Evolutionary conservation across 352 stramenopile species (phyloP).

Genomic region (Phytophthora idaei): DNA sequence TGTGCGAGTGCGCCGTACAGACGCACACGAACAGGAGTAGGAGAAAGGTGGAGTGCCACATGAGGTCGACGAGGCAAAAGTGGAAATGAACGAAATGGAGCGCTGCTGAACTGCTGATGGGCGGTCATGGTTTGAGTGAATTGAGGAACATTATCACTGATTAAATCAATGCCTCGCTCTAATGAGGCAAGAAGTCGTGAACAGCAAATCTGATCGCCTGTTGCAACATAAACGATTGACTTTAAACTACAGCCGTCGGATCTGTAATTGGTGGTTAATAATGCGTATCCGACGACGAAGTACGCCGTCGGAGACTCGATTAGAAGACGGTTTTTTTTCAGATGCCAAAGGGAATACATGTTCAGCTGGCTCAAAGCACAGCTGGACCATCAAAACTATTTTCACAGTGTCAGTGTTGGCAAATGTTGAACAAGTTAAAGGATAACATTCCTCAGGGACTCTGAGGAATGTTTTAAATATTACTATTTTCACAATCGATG

Average conservation of each 20-base stretch:
- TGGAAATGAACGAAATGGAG: slow-evolving; percentile 5
- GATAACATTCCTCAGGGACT: too few species aligned
- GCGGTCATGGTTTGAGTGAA: neutral
- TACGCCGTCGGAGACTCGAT: neutral
- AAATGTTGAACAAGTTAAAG: too few species aligned
- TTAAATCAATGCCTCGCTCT: too few species aligned
- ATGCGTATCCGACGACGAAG: neutral
- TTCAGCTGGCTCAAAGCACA: neutral
- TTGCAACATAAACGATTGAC: neutral
- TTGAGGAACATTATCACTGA: too few species aligned
- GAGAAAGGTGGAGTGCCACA: slow-evolving; percentile 25
- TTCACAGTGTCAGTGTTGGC: too few species aligned
- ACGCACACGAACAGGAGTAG: slow-evolving; percentile 21
- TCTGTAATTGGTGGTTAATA: neutral
- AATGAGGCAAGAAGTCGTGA: too few species aligned
- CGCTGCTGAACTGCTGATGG: neutral
- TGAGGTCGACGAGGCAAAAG: slow-evolving; percentile 20
- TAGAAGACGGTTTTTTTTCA: neutral
- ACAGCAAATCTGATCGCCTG: neutral
- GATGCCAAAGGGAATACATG: neutral
- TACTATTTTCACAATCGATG: too few species aligned
- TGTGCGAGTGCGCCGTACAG: slow-evolving; percentile 13
- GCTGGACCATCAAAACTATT: neutral
- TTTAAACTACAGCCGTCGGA: neutral
- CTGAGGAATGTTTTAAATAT: too few species aligned